These are phyloP conservation scores for Alternaria infectoria DNA, from an alignment of 2,329 filamentous ascomycete genomes.

Conservation along the genomic window DNA sequence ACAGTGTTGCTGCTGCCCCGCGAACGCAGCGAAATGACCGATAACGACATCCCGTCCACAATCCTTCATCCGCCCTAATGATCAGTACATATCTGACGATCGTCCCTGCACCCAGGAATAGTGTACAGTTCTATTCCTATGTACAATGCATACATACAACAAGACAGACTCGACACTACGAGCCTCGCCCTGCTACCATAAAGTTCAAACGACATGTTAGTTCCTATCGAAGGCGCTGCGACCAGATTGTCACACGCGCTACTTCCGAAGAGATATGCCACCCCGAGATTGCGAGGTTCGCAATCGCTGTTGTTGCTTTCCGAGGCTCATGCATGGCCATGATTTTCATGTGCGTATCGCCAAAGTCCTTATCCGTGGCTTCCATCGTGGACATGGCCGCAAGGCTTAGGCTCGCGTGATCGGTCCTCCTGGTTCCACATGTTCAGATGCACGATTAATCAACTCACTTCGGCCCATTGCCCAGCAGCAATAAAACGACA, in stretches of 20 bases:
- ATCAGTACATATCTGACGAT: background rate
- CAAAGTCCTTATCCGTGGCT: background rate
- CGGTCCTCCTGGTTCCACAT: background rate
- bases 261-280: background rate
- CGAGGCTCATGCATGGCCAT: background rate
- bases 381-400: background rate
- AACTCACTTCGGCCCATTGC: background rate
- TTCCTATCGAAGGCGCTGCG: background rate
- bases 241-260: background rate
- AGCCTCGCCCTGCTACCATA: background rate
- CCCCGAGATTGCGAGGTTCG: background rate
- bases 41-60: background rate
- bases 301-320: background rate
- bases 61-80: background rate
- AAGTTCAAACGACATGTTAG: background rate
- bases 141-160: background rate
- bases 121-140: background rate
- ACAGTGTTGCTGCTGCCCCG: background rate
- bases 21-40: background rate
- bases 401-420: background rate
- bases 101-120: background rate
- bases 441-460: background rate
- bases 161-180: background rate
- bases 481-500: background rate
- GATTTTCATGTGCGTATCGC: background rate